Evolutionary conservation across 2,329 filamentous ascomycete genomes (phyloP).

Genomic region (Aspergillus sp.): DNA sequence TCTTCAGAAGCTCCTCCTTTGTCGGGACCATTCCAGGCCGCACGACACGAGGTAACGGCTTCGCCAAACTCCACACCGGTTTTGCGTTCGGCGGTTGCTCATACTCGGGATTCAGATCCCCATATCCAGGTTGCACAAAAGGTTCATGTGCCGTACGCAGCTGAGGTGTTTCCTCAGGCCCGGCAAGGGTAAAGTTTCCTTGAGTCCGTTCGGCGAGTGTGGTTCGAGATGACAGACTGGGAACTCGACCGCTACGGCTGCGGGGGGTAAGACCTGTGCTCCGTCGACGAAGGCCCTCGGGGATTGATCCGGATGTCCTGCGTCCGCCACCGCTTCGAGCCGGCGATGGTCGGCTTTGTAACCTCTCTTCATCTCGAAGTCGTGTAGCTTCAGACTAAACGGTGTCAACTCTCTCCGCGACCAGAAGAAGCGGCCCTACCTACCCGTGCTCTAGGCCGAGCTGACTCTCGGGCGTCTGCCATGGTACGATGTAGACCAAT

Average conservation of each 20-base stretch:
- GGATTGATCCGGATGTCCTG: background rate
- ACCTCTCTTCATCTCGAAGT: slow-evolving; percentile 2
- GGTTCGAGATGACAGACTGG: slow-evolving; percentile 31
- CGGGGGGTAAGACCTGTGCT: slow-evolving; percentile 28
- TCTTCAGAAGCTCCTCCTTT: slow-evolving; percentile 42
- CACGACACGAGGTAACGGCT: slow-evolving; percentile 59
- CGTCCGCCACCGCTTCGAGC: background rate
- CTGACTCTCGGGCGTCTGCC: background rate
- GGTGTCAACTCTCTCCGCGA: background rate
- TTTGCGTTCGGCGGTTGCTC: slow-evolving; percentile 55
- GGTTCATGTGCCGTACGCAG: slow-evolving; percentile 44
- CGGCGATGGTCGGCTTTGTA: background rate
- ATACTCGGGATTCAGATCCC: slow-evolving; percentile 59
- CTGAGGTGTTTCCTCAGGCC: slow-evolving; percentile 38
- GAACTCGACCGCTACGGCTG: slow-evolving; percentile 21
- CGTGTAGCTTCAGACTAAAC: slow-evolving; percentile 19
- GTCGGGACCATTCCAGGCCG: slow-evolving; percentile 59
- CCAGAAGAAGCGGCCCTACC: background rate
- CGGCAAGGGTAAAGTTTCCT: slow-evolving; percentile 38
- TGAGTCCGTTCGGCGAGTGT: slow-evolving; percentile 35
- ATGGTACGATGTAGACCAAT: background rate
- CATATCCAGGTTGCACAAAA: slow-evolving; percentile 59
- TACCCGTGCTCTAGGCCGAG: background rate
- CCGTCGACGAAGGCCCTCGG: slow-evolving; percentile 24
- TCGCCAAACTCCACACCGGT: slow-evolving; percentile 59